phyloP scores from a whole-genome alignment of 2,329 filamentous ascomycete species.

The Trichoderma sp. region DNA sequence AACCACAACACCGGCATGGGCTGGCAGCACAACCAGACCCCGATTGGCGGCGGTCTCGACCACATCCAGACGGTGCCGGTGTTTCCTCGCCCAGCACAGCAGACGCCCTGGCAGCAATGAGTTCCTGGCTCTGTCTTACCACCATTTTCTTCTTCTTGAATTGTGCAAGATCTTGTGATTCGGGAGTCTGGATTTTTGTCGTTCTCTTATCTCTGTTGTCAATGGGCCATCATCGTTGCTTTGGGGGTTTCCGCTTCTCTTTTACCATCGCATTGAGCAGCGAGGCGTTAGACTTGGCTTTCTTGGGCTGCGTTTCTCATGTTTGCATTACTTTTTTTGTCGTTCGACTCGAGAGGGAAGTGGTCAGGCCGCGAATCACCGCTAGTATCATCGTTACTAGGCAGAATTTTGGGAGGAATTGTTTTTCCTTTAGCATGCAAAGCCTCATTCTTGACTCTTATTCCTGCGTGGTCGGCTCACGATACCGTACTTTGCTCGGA shows the following conservation, averaged over 20 bases:
- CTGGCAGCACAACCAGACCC: conserved; percentile 79
- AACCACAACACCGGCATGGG: conserved; percentile 85
- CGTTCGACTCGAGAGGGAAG: background rate
- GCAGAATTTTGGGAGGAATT: conserved; percentile 9
- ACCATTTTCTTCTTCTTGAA: conserved; percentile 21
- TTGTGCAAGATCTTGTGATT: conserved; percentile 17
- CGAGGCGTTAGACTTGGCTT: conserved; percentile 24
- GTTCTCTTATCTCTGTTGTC: conserved; percentile 10
- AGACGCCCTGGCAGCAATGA: conserved; percentile 62
- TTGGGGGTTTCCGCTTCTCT: conserved; percentile 8
- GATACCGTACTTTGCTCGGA: background rate
- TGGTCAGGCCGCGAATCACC: background rate
- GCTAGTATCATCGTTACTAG: conserved; percentile 16
- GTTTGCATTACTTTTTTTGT: background rate
- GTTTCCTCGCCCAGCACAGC: conserved; percentile 77
- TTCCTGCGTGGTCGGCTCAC: background rate
- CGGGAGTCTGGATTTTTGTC: conserved; percentile 24
- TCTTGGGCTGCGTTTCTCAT: conserved; percentile 11
- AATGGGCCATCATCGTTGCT: conserved; percentile 19
- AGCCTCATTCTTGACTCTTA: no score
- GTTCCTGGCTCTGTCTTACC: background rate
- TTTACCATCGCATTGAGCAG: conserved; percentile 29
- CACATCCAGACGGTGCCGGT: conserved; percentile 77
- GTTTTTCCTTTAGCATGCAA: conserved; percentile 9
- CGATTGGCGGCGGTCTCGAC: conserved; percentile 80